These are phyloP conservation scores for Colletotrichum tofieldiae DNA, from an alignment of 2,329 filamentous ascomycete genomes.

Conservation along the genomic window DNA sequence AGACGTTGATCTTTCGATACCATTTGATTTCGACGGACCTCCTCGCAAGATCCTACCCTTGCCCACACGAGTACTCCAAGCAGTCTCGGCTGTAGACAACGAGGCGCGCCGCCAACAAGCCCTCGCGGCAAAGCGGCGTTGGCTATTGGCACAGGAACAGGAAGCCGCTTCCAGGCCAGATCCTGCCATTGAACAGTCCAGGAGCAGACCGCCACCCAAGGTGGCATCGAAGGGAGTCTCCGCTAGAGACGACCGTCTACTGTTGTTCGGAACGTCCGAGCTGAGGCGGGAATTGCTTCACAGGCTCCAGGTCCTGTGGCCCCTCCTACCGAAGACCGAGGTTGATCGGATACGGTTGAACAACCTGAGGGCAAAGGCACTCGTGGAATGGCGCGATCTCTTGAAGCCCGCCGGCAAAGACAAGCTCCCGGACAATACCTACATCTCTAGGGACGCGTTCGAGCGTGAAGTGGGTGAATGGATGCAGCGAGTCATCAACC, in stretches of 20 bases:
- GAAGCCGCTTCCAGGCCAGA: background rate
- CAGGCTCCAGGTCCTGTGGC: constrained; percentile 1
- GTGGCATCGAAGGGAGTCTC: background rate
- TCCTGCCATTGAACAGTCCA: background rate
- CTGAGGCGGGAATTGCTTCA: background rate
- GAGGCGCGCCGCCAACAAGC: background rate
- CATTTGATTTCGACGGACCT: background rate
- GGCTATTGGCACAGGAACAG: background rate
- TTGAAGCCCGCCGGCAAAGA: background rate
- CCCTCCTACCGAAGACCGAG: background rate
- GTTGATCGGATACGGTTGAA: background rate
- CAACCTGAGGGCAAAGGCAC: background rate
- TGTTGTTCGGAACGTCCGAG: background rate
- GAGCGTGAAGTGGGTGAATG: background rate
- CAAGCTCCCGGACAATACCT: background rate
- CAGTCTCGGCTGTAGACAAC: background rate
- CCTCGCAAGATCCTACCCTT: background rate
- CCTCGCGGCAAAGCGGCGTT: background rate
- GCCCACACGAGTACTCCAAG: background rate
- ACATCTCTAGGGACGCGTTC: constrained; percentile 1
- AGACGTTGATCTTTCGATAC: background rate
- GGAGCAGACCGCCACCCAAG: background rate
- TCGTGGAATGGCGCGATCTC: constrained; percentile 1
- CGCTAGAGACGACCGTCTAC: background rate
- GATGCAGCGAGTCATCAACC: background rate